Conservation (phyloP, 2,329 filamentous ascomycete genomes). For the Pseudocercospora fuligena region DNA sequence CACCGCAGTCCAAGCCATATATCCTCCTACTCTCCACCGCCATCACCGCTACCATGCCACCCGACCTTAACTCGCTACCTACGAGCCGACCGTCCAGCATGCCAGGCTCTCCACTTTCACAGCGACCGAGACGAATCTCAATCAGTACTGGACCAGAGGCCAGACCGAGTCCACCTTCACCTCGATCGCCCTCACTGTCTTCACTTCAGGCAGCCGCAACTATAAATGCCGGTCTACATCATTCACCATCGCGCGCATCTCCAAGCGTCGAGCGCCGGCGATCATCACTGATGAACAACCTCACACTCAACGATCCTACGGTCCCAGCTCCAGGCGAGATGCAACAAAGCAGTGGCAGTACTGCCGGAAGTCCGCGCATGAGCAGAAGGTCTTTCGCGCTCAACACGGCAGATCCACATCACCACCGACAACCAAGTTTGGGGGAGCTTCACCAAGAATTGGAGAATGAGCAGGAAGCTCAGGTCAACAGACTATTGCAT, state of each 20-base stretch:
- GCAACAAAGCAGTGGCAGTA: slow-evolving; percentile 50
- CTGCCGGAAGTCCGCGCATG: slow-evolving; percentile 32
- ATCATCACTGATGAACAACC: slow-evolving; percentile 72
- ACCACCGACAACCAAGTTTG: slow-evolving; percentile 71
- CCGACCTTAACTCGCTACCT: slow-evolving; percentile 64
- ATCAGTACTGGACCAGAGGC: slow-evolving; percentile 43
- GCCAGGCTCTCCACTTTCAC: slow-evolving; percentile 38
- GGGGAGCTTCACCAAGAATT: slow-evolving; percentile 80
- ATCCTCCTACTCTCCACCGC: neutral
- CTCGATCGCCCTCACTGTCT: slow-evolving; percentile 69
- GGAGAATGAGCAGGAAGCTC: slow-evolving; percentile 77
- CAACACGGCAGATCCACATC: slow-evolving; percentile 57
- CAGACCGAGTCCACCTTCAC: slow-evolving; percentile 57
- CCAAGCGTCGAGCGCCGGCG: slow-evolving; percentile 62
- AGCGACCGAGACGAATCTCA: slow-evolving; percentile 38
- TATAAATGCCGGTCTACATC: slow-evolving; percentile 68
- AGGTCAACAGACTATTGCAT: slow-evolving; percentile 76
- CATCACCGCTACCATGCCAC: slow-evolving; percentile 49
- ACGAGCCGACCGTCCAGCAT: slow-evolving; percentile 37
- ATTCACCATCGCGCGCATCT: slow-evolving; percentile 53
- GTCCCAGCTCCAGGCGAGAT: slow-evolving; percentile 73
- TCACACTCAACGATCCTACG: slow-evolving; percentile 73
- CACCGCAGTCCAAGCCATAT: neutral
- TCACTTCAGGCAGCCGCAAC: slow-evolving; percentile 75
- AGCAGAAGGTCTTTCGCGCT: slow-evolving; percentile 46